Percentiles rank a stretch among this genome's conserved stretches.
These are phyloP conservation scores for Pleurotus djamor DNA, from an alignment of 768 basidiomycete genomes.

Conservation along the genomic window DNA sequence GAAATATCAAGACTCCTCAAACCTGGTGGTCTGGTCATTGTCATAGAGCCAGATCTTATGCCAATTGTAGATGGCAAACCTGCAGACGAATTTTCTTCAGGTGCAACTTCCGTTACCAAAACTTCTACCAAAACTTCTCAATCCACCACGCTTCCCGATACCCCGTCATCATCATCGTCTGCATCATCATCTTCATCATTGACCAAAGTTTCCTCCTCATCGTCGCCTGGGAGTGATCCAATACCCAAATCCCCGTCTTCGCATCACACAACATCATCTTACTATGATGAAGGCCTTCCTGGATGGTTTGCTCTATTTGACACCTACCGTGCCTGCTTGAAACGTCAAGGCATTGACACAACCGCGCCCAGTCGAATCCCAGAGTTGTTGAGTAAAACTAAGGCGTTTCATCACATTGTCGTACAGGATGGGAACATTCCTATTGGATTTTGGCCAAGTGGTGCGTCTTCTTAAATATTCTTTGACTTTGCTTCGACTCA, in stretches of 20 bases:
- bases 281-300: conserved; percentile 27
- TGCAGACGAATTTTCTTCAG: conserved; percentile 23
- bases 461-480: conserved; percentile 25
- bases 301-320: conserved; percentile 70
- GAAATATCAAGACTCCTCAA: conserved; percentile 67
- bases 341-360: conserved; percentile 49
- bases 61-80: conserved; percentile 47
- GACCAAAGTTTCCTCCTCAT: conserved; percentile 11
- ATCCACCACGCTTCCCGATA: background rate
- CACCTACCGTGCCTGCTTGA: conserved; percentile 55
- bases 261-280: conserved; percentile 20
- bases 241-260: background rate
- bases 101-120: background rate
- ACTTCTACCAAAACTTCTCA: conserved; percentile 14
- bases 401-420: conserved; percentile 55
- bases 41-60: conserved; percentile 59
- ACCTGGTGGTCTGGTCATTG: conserved; percentile 66
- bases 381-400: conserved; percentile 43
- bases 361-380: conserved; percentile 56
- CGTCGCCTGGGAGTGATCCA: background rate
- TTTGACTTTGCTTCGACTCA: background rate
- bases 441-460: conserved; percentile 68
- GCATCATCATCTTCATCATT: background rate
- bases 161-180: background rate
- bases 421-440: conserved; percentile 60